Evolutionary conservation across 768 basidiomycete genomes (phyloP), one percentile per base, ranked within the genome.

Genomic region (Ramaria sp.): DNA sequence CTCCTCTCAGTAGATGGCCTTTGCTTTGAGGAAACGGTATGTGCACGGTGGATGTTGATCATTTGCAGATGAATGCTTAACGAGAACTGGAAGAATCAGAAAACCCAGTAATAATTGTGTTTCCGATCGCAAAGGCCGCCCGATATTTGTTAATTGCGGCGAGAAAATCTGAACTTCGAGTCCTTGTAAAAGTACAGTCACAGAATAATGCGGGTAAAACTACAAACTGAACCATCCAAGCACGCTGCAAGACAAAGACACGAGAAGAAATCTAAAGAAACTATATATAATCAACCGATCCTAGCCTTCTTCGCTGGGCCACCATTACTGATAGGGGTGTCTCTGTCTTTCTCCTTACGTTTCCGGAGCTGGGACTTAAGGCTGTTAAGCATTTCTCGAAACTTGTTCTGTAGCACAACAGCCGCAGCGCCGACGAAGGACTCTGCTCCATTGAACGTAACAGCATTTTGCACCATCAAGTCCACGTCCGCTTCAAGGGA

Each of bases 381-480:
- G 25, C 62, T 62, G 50, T 65, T 69, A 61, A 82, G 56, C 59
- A 85, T 64, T 49, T 83, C 80, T 59, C 70, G 76, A 60, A 78
- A 71, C 58, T 75, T 78, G 50, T 76, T 71, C 44, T 71, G 71
- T 47, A 83, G 63, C 28, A 65, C 61, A n/a, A 69, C 61, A 7
- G 87, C 78, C 37, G 85, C 69, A 41, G 70, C 63, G 15, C 84
- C 89, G n/a, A 90, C 86, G 55, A 88, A 85, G 2, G 87, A 88
- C 43, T 84, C 82, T 1, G 71, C 71, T 0, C 86, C 87, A 60
- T 98, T 98, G 76, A 96, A 98, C 51, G 76, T 78, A 65, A 87
- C 78, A 15, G 94, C 90, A 64, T 97, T 98, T 57, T 78, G 70
- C 56, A 90, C 68, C 92, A 98, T 95, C 41, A 94, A 75, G 42